Conservation (phyloP, 129 eudicot genomes). For the Tagetes patula region DNA sequence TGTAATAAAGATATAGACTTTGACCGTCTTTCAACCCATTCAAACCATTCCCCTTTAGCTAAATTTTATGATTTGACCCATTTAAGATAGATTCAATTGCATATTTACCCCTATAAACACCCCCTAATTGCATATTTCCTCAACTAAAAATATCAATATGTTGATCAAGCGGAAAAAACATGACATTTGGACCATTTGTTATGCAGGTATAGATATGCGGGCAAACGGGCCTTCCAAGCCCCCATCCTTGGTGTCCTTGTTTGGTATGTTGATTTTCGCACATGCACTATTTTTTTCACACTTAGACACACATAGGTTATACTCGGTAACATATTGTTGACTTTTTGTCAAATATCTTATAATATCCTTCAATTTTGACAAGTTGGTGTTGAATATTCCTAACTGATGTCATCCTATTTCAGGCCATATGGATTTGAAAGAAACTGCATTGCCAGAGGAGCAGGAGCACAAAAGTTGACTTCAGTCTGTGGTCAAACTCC, state of each 20-base stretch:
- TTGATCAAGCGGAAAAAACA: conserved; percentile 6
- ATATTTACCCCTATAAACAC: no score
- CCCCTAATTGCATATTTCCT: no score
- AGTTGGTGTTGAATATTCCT: neutral
- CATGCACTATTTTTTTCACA: neutral
- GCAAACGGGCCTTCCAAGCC: conserved; percentile 61
- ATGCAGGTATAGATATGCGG: conserved; percentile 55
- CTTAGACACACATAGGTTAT: neutral
- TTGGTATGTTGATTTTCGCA: conserved; percentile 48
- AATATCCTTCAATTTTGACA: neutral
- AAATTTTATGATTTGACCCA: neutral
- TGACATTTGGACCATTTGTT: conserved; percentile 10
- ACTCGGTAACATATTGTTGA: neutral
- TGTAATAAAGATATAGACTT: neutral
- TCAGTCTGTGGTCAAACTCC: neutral
- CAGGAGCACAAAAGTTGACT: conserved; percentile 43
- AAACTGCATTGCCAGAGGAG: conserved; percentile 45
- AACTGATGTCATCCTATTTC: neutral
- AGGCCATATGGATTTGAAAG: conserved; percentile 51
- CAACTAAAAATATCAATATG: neutral
- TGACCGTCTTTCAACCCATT: neutral
- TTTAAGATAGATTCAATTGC: neutral
- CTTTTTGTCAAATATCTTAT: neutral
- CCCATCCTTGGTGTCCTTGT: conserved; percentile 64
- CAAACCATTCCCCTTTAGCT: neutral